These are phyloP conservation scores for Scopulariopsis brevicaulis DNA, from an alignment of 2,329 filamentous ascomycete species.

Conservation along the genomic window DNA sequence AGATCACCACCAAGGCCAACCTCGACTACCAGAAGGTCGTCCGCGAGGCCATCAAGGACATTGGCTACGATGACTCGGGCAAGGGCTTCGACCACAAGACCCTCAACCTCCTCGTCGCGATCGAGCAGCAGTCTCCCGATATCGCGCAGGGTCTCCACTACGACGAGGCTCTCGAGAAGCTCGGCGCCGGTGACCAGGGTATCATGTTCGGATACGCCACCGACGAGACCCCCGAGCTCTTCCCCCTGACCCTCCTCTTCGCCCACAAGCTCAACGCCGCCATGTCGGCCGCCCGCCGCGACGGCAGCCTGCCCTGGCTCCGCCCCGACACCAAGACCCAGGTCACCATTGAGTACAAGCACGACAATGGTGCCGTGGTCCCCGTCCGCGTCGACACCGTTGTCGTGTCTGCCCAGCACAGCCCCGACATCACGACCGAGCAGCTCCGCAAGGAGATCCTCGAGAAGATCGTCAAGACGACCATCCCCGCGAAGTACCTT, in stretches of 20 bases:
- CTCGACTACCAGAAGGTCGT: conserved; percentile 98
- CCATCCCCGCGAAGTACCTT: conserved; percentile 85
- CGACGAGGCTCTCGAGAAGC: conserved; percentile 92
- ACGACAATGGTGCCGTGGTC: conserved; percentile 88
- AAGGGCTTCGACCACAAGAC: conserved; percentile 99
- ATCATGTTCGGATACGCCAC: conserved; percentile 99
- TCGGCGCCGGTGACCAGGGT: conserved; percentile 98
- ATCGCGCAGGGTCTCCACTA: conserved; percentile 99
- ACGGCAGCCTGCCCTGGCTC: conserved; percentile 85
- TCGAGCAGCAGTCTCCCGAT: conserved; percentile 98
- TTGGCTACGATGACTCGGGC: conserved; percentile 90
- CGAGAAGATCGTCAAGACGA: conserved; percentile 94
- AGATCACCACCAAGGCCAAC: conserved; percentile 93
- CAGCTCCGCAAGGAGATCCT: conserved; percentile 86
- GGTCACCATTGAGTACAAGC: conserved; percentile 97
- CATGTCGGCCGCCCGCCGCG: conserved; percentile 80
- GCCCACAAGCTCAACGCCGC: conserved; percentile 95
- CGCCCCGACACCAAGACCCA: conserved; percentile 99
- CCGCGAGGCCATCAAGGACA: conserved; percentile 91
- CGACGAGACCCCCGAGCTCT: conserved; percentile 95
- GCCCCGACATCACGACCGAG: conserved; percentile 78
- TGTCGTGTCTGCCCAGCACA: conserved; percentile 93
- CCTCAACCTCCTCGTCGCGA: conserved; percentile 94
- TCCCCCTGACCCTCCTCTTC: conserved; percentile 86
- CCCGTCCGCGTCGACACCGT: conserved; percentile 92